A percentile compares a stretch with the other conserved stretches of the same genome.
These are phyloP conservation scores for Phallus indusiatus DNA, from an alignment of 768 basidiomycete species.

Conservation along the genomic window DNA sequence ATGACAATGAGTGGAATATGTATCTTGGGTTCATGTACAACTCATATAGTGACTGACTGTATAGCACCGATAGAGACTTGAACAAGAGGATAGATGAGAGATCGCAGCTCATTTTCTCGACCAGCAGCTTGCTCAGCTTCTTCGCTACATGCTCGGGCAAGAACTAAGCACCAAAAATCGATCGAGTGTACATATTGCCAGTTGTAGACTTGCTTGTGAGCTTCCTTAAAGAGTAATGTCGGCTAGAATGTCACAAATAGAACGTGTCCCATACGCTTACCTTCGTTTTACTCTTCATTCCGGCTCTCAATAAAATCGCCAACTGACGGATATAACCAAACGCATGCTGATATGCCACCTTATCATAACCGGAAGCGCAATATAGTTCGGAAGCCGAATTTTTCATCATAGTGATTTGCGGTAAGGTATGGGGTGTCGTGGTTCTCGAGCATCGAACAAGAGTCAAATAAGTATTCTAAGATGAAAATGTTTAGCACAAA, in stretches of 20 bases:
- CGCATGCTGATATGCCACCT: constrained; percentile 78
- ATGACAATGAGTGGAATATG: not conserved
- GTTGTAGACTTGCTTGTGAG: constrained; percentile 92
- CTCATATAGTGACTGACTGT: constrained; percentile 45
- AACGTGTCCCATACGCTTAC: constrained; percentile 28
- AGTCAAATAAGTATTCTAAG: constrained; percentile 78
- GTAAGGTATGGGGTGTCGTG: constrained; percentile 79
- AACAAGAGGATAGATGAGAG: constrained; percentile 91
- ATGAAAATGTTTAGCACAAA: not conserved
- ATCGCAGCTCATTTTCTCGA: constrained; percentile 67
- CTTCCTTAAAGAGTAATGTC: constrained; percentile 45
- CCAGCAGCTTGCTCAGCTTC: constrained; percentile 37
- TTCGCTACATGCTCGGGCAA: constrained; percentile 69
- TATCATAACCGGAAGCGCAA: constrained; percentile 29
- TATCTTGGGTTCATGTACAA: not conserved
- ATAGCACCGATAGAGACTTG: constrained; percentile 91
- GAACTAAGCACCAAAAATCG: constrained; percentile 92
- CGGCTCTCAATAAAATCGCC: constrained; percentile 84
- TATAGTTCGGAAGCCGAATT: constrained; percentile 93
- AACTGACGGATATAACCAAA: constrained; percentile 94
- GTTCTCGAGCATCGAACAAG: constrained; percentile 77
- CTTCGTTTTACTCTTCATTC: constrained; percentile 83
- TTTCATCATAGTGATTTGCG: constrained; percentile 94
- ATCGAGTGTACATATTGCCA: constrained; percentile 97
- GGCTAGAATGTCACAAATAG: not conserved